These are phyloP conservation scores for Sporothrix brasiliensis DNA, from an alignment of 2,329 filamentous ascomycete species.

Conservation along the genomic window DNA sequence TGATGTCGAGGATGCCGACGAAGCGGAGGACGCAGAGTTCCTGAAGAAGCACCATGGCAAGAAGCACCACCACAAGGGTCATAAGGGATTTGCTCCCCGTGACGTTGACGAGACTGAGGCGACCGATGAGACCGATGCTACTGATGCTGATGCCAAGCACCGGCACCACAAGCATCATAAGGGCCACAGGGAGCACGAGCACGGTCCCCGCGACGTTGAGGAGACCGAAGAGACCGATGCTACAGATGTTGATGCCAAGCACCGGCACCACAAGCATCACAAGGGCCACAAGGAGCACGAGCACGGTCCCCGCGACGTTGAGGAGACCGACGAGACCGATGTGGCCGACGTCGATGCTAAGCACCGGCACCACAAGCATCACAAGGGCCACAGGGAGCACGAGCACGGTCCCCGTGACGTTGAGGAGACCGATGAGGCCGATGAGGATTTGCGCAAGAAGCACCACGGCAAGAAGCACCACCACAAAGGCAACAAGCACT, in stretches of 20 bases:
- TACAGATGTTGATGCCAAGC: neutral
- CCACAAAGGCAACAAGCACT: constrained; percentile 17
- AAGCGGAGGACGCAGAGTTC: neutral
- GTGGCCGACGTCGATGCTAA: neutral
- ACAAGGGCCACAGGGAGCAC: neutral
- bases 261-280: neutral
- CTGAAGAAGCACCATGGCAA: constrained; percentile 21
- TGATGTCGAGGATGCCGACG: neutral
- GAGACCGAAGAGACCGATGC: neutral
- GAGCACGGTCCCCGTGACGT: neutral
- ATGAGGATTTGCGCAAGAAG: constrained; percentile 6
- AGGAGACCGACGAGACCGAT: neutral
- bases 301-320: neutral
- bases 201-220: neutral
- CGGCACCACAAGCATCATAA: neutral
- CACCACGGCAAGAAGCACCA: constrained; percentile 4
- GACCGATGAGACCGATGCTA: neutral
- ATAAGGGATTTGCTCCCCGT: constrained; percentile 2
- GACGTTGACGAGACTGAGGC: constrained; percentile 2
- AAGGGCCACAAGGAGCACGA: neutral
- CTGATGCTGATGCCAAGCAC: neutral
- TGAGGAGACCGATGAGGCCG: neutral
- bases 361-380: neutral
- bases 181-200: neutral
- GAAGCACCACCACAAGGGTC: constrained; percentile 23